Evolutionary conservation across 2,329 filamentous ascomycete genomes (phyloP), one percentile per base, ranked within the genome.

Genomic region (Pezicula neosporulosa): DNA sequence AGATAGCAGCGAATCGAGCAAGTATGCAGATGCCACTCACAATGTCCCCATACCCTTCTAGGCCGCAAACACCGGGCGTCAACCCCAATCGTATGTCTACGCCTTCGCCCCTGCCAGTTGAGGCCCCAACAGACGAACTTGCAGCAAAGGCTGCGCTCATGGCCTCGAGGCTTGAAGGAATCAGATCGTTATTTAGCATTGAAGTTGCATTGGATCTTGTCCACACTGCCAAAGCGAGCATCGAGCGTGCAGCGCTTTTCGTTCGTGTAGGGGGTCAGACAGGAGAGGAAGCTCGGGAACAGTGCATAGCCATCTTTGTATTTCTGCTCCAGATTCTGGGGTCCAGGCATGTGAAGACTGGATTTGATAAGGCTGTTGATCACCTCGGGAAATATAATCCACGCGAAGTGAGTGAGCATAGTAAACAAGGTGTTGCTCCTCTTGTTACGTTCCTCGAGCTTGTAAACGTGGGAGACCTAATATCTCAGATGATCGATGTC

Each of bases 401-500:
- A 38, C 85, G 92, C 15, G 87, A 95, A 58, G 86, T 89, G 30
- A 87, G 75, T 63, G 83, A 88, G 56, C 83, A 87, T 58, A 16
- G 42, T 30, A 77, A 85, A 57, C 58, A 66, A 10, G 89, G 89
- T 1, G 92, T 97, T 7, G 90, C 91, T 49, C 94, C 94, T 2
- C 79, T 99, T 4, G 91, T 97, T 43, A 97, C 90, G 0, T 99
- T 99, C 63, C 83, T 99, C 55, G 94, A 99, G 71, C 81, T 99
- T 27, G 94, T 99, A 68, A 99, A 99, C 66, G 93, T 99, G 1
- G 94, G 94, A 52, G 94, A 99, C 68, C 78, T 99, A 52, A 99
- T 99, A 61, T 90, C 95, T 53, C 94, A 99, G 69, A 99, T 99
- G 94, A 84, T 99, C 52, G 94, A 99, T 66, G 91, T 99, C 33